phyloP scores from a whole-genome alignment of 164 flowering plant species.

The Santalum album region DNA sequence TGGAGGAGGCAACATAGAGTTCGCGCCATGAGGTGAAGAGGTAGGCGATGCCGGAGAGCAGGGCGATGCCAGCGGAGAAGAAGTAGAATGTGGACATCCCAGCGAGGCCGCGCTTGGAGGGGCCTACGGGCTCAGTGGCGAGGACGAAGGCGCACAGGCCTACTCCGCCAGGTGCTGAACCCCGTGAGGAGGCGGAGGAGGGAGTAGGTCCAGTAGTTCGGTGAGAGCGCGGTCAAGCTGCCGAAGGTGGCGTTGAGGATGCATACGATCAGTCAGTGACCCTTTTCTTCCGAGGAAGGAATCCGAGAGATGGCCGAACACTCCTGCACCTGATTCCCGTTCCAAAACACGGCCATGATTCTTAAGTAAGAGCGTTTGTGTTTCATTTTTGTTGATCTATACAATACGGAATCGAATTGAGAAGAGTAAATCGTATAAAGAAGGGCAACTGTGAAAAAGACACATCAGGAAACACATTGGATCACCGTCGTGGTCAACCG shows the following conservation, averaged over 20 bases:
- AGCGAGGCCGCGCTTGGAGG: slow-evolving; percentile 61
- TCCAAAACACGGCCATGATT: too few relatives aligned
- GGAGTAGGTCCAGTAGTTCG: slow-evolving; percentile 45
- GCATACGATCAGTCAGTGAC: slow-evolving; percentile 57
- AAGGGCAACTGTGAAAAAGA: too few relatives aligned
- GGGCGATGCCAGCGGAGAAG: slow-evolving; percentile 74
- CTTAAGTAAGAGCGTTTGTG: too few relatives aligned
- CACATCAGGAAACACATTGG: too few relatives aligned
- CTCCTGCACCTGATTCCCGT: slow-evolving; percentile 90
- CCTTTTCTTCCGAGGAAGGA: slow-evolving; percentile 83
- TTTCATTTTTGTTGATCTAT: too few relatives aligned
- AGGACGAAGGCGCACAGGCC: slow-evolving; percentile 87
- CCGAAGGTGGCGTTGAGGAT: slow-evolving; percentile 60
- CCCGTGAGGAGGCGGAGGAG: slow-evolving; percentile 80
- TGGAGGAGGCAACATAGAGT: slow-evolving; percentile 74
- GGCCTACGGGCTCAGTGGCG: slow-evolving; percentile 82
- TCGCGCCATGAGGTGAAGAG: slow-evolving; percentile 65
- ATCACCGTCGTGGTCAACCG: too few relatives aligned
- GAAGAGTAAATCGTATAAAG: too few relatives aligned
- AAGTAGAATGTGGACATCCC: slow-evolving; percentile 97
- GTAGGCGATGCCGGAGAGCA: slow-evolving; percentile 69
- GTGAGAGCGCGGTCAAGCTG: slow-evolving; percentile 60
- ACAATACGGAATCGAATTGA: too few relatives aligned
- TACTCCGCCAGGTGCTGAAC: slow-evolving; percentile 76
- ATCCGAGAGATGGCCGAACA: slow-evolving; percentile 89